These are phyloP conservation scores for Leccinum angustisporum DNA, from an alignment of 1,284 basidiomycete genomes.

Conservation along the genomic window DNA sequence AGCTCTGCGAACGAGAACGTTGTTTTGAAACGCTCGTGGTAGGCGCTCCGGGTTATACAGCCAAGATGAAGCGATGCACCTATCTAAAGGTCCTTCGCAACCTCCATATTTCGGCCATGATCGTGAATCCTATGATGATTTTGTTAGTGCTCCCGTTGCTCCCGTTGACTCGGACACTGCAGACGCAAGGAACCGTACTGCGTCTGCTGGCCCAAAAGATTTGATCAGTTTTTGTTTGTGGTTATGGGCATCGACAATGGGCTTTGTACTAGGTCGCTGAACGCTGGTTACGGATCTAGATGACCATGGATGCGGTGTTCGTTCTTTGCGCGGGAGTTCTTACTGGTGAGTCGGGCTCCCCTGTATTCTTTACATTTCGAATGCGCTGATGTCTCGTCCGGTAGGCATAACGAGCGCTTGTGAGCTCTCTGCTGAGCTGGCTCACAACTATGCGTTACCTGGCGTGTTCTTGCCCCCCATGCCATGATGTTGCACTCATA, in stretches of 20 bases:
- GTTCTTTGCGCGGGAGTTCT: slow-evolving; percentile 71
- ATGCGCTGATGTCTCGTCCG: slow-evolving; percentile 3
- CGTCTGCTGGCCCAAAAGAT: slow-evolving; percentile 58
- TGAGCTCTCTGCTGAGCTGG: slow-evolving; percentile 58
- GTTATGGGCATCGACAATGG: not conserved
- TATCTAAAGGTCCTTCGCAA: slow-evolving; percentile 63
- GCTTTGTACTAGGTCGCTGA: slow-evolving; percentile 44
- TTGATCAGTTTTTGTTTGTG: slow-evolving; percentile 8
- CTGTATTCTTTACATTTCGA: not conserved
- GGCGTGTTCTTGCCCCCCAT: too few relatives aligned
- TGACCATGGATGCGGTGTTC: slow-evolving; percentile 62
- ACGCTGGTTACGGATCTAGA: slow-evolving; percentile 56
- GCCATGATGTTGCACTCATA: slow-evolving; percentile 42
- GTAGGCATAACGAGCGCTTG: slow-evolving; percentile 58
- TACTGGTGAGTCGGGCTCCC: slow-evolving; percentile 43
- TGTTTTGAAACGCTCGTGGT: slow-evolving; percentile 2
- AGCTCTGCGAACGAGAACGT: not conserved
- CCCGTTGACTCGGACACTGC: slow-evolving; percentile 45
- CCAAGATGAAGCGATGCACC: slow-evolving; percentile 52
- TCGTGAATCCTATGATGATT: slow-evolving; percentile 55
- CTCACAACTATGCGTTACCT: slow-evolving; percentile 53
- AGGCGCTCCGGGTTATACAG: slow-evolving; percentile 66
- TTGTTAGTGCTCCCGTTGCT: slow-evolving; percentile 57
- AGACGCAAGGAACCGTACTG: slow-evolving; percentile 54
- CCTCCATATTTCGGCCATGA: slow-evolving; percentile 57